These are phyloP conservation scores for Steccherinum ochraceum DNA, from an alignment of 768 basidiomycete genomes.

Conservation along the genomic window DNA sequence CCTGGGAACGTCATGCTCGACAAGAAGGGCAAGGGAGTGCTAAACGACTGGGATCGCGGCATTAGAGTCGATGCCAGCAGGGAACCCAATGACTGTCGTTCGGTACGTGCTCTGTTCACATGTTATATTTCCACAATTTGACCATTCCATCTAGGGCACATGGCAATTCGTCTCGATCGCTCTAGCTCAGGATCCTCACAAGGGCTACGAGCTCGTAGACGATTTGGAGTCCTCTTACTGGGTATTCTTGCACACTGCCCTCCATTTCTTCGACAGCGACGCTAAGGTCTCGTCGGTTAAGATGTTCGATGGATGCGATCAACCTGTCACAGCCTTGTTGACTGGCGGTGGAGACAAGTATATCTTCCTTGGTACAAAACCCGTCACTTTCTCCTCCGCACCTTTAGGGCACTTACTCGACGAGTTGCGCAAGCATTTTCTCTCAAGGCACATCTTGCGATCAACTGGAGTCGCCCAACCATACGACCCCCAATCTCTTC, in stretches of 20 bases:
- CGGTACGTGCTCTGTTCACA: neutral
- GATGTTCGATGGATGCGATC: no score
- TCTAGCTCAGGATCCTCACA: neutral
- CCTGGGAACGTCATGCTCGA: conserved; percentile 2
- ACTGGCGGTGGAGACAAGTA: no score
- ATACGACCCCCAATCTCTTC: neutral
- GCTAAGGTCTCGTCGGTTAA: no score
- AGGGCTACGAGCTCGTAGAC: conserved; percentile 2
- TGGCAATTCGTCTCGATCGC: conserved; percentile 7
- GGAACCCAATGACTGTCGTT: neutral
- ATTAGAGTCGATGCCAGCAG: no score
- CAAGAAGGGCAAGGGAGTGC: conserved; percentile 1
- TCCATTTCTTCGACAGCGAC: no score
- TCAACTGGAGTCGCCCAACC: no score
- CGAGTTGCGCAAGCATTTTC: no score
- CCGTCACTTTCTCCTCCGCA: no score
- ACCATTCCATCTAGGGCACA: conserved; percentile 2
- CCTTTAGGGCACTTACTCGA: no score
- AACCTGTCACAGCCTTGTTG: no score
- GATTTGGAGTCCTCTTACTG: conserved; percentile 9
- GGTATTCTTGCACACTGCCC: conserved; percentile 2
- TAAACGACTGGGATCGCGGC: conserved; percentile 11
- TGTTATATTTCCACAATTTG: neutral
- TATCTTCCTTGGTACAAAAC: no score
- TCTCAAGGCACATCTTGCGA: no score